Percentiles rank a stretch among this genome's conserved stretches.
phyloP scores from a whole-genome alignment of 371 early-diverging fungal genomes.

The Mortierella sp. region DNA sequence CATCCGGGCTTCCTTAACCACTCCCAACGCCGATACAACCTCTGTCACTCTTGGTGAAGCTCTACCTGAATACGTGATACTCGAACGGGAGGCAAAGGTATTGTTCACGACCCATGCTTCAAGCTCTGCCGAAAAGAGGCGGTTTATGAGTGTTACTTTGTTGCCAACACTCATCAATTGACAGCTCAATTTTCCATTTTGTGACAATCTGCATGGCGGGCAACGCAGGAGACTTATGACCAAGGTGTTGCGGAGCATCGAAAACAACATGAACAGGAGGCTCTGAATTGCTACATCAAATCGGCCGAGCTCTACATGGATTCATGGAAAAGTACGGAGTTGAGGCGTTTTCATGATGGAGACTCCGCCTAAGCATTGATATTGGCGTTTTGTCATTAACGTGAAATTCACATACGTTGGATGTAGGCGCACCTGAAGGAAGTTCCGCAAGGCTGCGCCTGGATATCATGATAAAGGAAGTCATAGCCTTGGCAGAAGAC shows the following conservation, averaged over 20 bases:
- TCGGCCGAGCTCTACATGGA: conserved; percentile 49
- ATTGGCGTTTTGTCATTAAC: background rate
- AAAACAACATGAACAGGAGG: conserved; percentile 47
- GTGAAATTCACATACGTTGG: too few relatives aligned
- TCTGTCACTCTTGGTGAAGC: conserved; percentile 29
- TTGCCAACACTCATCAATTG: background rate
- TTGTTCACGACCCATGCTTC: background rate
- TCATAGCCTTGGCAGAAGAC: conserved; percentile 43
- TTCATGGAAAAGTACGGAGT: conserved; percentile 40
- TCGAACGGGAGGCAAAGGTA: conserved; percentile 52
- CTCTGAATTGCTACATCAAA: conserved; percentile 47
- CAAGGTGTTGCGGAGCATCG: conserved; percentile 41
- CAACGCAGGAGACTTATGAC: conserved; percentile 37
- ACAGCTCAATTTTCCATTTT: too few relatives aligned
- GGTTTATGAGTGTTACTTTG: too few relatives aligned
- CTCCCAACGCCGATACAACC: conserved; percentile 9
- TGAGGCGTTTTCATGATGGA: background rate
- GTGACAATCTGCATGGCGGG: background rate
- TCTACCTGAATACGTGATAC: conserved; percentile 30
- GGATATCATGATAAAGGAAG: conserved; percentile 33
- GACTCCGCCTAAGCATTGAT: too few relatives aligned
- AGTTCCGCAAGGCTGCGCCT: conserved; percentile 26
- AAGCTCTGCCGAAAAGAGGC: too few relatives aligned
- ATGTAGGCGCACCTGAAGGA: conserved; percentile 40
- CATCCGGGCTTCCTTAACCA: conserved; percentile 40